Evolutionary conservation across 169 alveolate species (phyloP).

Genomic region (Perkinsus chesapeaki): DNA sequence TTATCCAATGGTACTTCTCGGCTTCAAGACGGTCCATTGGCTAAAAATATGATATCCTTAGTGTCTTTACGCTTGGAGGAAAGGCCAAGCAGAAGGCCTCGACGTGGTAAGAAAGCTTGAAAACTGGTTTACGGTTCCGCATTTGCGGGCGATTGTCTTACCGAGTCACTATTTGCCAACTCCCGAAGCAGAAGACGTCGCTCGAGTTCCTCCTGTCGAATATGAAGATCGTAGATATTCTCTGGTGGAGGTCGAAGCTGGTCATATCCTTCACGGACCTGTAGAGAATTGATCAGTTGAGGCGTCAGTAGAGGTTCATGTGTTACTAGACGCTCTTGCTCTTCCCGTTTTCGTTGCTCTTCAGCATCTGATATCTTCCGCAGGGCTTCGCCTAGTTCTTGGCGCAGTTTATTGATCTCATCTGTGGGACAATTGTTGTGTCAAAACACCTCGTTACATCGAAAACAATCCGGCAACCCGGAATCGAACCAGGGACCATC

Average conservation of each 20-base stretch:
- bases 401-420: not conserved
- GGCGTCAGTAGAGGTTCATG: not conserved
- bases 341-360: not conserved
- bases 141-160: not conserved
- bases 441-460: too few relatives aligned
- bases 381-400: not conserved
- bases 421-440: not conserved
- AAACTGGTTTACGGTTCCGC: not conserved
- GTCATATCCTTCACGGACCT: not conserved
- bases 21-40: not conserved
- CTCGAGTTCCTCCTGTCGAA: not conserved
- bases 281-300: not conserved
- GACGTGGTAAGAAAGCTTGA: not conserved
- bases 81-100: too few relatives aligned
- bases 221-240: not conserved
- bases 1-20: not conserved
- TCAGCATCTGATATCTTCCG: not conserved
- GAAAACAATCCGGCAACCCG: not conserved
- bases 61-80: too few relatives aligned
- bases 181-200: not conserved
- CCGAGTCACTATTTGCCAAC: not conserved
- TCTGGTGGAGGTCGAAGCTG: not conserved
- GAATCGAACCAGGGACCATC: not conserved
- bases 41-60: too few relatives aligned
- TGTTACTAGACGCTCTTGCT: not conserved